A percentile compares a stretch with the other conserved stretches of the same genome.
Evolutionary conservation across 129 eudicot species (phyloP).

Genomic region (Tagetes patula): DNA sequence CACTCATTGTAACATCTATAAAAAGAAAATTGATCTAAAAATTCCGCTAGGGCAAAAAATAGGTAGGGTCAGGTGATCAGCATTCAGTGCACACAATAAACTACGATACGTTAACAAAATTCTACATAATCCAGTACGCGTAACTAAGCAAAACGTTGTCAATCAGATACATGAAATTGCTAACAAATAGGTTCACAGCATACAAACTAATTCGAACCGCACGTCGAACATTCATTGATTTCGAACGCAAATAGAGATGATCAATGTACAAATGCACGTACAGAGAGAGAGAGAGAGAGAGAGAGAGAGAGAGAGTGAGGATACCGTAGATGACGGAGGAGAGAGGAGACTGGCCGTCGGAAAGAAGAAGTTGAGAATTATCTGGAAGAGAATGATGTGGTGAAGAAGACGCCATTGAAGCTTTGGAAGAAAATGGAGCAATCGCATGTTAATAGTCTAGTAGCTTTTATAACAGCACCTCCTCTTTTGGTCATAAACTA

Average conservation of each 20-base stretch:
- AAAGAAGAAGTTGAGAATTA: constrained; percentile 31
- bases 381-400: constrained; percentile 31
- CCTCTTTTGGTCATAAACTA: background rate
- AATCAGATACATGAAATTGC: background rate
- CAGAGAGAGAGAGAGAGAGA: background rate
- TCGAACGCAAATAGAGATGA: constrained; percentile 13
- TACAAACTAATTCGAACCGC: background rate
- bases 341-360: constrained; percentile 48
- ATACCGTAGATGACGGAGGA: constrained; percentile 47
- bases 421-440: constrained; percentile 6
- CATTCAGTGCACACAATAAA: constrained; percentile 10
- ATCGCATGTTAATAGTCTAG: background rate
- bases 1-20: background rate
- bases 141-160: constrained; percentile 18
- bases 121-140: background rate
- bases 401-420: constrained; percentile 39
- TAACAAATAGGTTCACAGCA: background rate
- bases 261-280: background rate
- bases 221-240: constrained; percentile 1
- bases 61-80: constrained; percentile 8
- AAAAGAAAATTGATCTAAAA: background rate
- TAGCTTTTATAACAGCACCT: background rate
- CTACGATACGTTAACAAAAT: background rate
- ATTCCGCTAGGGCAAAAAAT: background rate
- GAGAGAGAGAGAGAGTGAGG: background rate